phyloP scores from a whole-genome alignment of 192 early-diverging fungal genomes.

The Kappamyces sp. region DNA sequence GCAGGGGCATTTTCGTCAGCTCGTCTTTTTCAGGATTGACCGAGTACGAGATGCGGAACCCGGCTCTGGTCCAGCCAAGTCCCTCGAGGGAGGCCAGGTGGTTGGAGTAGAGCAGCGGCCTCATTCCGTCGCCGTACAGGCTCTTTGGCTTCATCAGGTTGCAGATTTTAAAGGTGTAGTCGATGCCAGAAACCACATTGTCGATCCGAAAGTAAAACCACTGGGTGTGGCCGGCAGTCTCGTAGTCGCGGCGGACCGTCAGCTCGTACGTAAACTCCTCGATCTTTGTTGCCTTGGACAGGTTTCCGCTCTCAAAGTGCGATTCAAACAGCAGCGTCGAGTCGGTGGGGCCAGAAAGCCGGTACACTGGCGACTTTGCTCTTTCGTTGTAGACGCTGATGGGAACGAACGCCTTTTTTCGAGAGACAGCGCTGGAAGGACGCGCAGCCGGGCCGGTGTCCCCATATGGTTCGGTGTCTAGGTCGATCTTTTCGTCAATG shows the following conservation, averaged over 20 bases:
- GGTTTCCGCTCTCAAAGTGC: conserved; percentile 42
- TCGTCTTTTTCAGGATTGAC: conserved; percentile 15
- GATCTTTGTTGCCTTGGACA: conserved; percentile 19
- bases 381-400: too few relatives aligned
- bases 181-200: conserved; percentile 9
- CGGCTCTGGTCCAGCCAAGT: conserved; percentile 36
- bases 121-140: conserved; percentile 28
- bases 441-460: too few relatives aligned
- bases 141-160: conserved; percentile 34
- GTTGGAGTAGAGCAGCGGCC: conserved; percentile 32
- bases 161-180: conserved; percentile 32
- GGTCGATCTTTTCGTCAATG: too few relatives aligned
- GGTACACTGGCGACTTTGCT: too few relatives aligned
- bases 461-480: too few relatives aligned
- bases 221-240: conserved; percentile 28
- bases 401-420: too few relatives aligned
- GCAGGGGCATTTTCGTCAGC: not conserved
- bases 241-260: conserved; percentile 22
- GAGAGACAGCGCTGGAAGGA: too few relatives aligned
- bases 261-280: conserved; percentile 24
- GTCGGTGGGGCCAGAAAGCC: too few relatives aligned
- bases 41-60: conserved; percentile 29
- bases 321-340: conserved; percentile 29
- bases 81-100: conserved; percentile 10
- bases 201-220: conserved; percentile 35